Evolutionary conservation across 768 basidiomycete species (phyloP), one percentile per base, ranked within the genome.

Genomic region (Lentinula sp.): DNA sequence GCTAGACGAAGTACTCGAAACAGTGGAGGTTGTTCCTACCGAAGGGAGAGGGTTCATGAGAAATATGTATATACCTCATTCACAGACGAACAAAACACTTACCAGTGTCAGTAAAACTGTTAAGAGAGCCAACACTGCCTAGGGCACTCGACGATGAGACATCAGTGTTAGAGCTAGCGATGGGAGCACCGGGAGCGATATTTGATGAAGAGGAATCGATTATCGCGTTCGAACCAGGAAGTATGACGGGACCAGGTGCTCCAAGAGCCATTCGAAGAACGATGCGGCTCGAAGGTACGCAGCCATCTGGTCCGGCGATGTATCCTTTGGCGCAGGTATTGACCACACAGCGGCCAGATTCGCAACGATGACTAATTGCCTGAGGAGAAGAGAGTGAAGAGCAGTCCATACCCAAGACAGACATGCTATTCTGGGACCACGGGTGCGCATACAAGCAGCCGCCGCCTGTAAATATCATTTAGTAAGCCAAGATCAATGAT

Each of bases 401-500:
- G 23, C 57, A 59, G 40, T 59, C 57, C 46, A 18, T 15, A 9
- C 57, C 57, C 35, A n/a, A 2, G 3, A 40, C 45, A 49, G 31
- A 6, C 21, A 32, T 4, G 13, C 16, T 54, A 5, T 1, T 43
- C 21, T 57, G 56, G 15, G 56, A 43, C 57, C 57, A 46, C 5
- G 57, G 57, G 40, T 59, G 57, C 23, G 32, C 57, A 49, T 59
- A 59, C 15, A 59, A 34, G 57, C 57, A 59, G 21, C 34, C 57
- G 1, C 57, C 57, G n/a, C 57, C 57, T 59, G 34, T 13, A 48
- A 57, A 57, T 31, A 16, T 37, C 9, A 9, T 43, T 9, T 0
- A n/a, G 37, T 8, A 16, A 39, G 5, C 5, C 15, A 9, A 7
- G 8, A 42, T 42, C 13, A 10, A 9, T 9, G 13, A 57, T 57